Conservation (phyloP, 306 rosid genomes). For the Cucurbita moschata region DNA sequence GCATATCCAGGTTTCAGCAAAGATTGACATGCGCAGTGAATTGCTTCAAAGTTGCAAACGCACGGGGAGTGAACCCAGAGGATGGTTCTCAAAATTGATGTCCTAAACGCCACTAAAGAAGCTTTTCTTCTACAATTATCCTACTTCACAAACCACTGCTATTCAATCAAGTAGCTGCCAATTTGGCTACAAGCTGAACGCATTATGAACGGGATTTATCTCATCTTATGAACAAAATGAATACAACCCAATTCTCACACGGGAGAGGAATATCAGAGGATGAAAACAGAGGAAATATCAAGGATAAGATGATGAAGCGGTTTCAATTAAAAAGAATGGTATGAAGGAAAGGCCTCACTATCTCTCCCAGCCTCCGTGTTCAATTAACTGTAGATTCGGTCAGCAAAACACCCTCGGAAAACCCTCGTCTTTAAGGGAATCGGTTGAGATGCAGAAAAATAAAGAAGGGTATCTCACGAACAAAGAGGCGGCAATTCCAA, state of each 20-base stretch:
- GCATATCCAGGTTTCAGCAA: not conserved
- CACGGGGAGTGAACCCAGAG: not conserved
- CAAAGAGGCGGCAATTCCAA: not conserved
- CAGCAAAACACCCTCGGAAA: conserved; percentile 26
- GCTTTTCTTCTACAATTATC: conserved; percentile 4
- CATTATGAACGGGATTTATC: not conserved
- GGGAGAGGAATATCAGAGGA: conserved; percentile 5
- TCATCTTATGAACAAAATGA: conserved; percentile 7
- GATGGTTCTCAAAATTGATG: not conserved
- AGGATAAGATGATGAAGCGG: conserved; percentile 3
- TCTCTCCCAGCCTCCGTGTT: conserved; percentile 46
- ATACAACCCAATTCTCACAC: conserved; percentile 8
- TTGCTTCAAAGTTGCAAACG: not conserved
- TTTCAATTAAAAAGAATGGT: conserved; percentile 4
- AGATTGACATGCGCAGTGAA: not conserved
- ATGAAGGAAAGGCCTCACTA: not conserved
- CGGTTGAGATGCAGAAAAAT: conserved; percentile 1
- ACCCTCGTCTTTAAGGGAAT: conserved; percentile 21
- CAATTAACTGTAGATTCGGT: conserved; percentile 38
- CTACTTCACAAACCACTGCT: conserved; percentile 15
- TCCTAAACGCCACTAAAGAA: not conserved
- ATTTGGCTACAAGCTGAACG: not conserved
- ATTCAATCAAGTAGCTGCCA: conserved; percentile 7
- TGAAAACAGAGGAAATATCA: conserved; percentile 12
- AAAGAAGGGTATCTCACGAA: not conserved